These are phyloP conservation scores for Jackrogersella minutella DNA, from an alignment of 495 filamentous ascomycete species.

Conservation along the genomic window DNA sequence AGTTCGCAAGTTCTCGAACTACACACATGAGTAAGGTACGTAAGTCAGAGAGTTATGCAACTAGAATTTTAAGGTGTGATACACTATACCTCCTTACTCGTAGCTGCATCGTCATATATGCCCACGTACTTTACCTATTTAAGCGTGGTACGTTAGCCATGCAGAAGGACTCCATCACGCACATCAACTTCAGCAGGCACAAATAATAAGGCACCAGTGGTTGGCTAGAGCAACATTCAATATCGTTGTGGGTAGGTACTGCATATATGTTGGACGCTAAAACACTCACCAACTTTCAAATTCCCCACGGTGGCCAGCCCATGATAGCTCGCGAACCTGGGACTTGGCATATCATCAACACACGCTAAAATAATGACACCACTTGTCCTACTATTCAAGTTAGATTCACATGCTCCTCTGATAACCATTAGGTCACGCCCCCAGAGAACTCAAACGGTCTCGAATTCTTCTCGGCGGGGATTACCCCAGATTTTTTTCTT, in stretches of 20 bases:
- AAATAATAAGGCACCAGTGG: slow-evolving; percentile 10
- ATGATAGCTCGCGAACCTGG: slow-evolving; percentile 8
- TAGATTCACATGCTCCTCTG: slow-evolving; percentile 11
- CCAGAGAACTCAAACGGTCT: slow-evolving; percentile 4
- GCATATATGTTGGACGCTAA: slow-evolving; percentile 8
- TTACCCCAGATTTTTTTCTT: slow-evolving; percentile 39
- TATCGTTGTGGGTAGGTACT: slow-evolving; percentile 22
- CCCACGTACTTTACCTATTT: slow-evolving; percentile 28
- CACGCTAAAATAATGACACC: slow-evolving; percentile 22
- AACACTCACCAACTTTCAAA: slow-evolving; percentile 8
- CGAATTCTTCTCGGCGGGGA: slow-evolving; percentile 16
- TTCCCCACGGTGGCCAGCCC: not conserved
- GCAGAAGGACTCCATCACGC: slow-evolving; percentile 32
- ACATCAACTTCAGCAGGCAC: slow-evolving; percentile 10
- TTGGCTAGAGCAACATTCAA: slow-evolving; percentile 15
- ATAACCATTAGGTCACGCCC: slow-evolving; percentile 8
- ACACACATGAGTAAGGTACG: not conserved
- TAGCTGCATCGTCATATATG: slow-evolving; percentile 29
- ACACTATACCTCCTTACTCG: slow-evolving; percentile 2
- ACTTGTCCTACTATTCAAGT: slow-evolving; percentile 23
- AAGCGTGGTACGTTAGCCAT: slow-evolving; percentile 24
- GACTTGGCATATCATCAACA: slow-evolving; percentile 34
- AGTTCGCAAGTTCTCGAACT: not conserved
- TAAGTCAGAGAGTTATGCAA: not conserved
- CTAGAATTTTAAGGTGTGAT: slow-evolving; percentile 8